Conservation (phyloP, 257 asterid genomes). For the Apocynum venetum region DNA sequence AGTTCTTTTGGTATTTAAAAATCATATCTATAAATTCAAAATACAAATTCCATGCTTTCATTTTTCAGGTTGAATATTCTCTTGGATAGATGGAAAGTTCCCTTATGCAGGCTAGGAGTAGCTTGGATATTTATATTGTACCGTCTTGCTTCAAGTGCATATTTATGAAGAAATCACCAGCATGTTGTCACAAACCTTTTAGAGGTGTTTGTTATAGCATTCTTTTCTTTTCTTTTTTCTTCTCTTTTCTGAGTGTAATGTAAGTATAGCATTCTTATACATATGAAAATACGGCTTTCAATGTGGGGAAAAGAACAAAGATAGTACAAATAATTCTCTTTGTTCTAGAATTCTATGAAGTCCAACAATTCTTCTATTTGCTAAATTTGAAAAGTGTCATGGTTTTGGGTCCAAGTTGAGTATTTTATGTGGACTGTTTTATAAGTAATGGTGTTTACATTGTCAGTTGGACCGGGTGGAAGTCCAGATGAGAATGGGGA, state of each 20-base stretch:
- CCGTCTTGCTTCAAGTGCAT: background rate
- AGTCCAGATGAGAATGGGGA: slow-evolving; percentile 99
- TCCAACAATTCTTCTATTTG: background rate
- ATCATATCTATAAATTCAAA: background rate
- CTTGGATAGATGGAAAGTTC: background rate
- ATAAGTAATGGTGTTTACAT: slow-evolving; percentile 12
- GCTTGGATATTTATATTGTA: background rate
- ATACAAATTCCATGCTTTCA: background rate
- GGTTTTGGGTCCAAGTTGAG: too few relatives aligned
- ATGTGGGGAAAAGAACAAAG: background rate
- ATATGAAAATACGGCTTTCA: background rate
- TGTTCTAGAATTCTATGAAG: background rate
- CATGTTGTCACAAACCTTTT: background rate
- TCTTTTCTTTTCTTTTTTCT: background rate
- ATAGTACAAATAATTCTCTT: background rate
- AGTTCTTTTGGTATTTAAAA: background rate
- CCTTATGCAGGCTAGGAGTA: background rate
- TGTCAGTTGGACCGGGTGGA: slow-evolving; percentile 98
- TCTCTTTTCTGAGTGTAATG: background rate
- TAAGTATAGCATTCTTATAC: background rate
- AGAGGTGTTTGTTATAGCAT: background rate
- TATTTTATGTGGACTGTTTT: slow-evolving; percentile 4
- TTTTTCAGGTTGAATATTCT: background rate
- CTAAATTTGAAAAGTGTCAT: too few relatives aligned
- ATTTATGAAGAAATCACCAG: background rate